Conservation (phyloP, 83 land plant species). For the Picea engelmannii region DNA sequence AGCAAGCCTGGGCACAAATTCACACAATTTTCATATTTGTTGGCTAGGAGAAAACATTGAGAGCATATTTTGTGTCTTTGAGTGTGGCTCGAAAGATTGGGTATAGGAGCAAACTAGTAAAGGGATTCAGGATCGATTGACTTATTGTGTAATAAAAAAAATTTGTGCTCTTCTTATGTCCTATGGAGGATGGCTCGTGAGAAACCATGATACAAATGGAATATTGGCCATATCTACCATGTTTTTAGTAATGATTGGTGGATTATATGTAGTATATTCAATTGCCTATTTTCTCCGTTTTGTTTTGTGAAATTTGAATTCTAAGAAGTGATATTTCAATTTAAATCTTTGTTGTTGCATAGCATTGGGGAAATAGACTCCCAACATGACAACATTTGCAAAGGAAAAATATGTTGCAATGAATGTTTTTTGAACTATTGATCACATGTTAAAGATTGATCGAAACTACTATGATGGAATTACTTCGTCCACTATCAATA, state of each 20-base stretch:
- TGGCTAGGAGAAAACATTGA: slow-evolving; percentile 74
- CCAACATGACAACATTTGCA: slow-evolving; percentile 80
- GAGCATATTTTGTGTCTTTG: slow-evolving; percentile 60
- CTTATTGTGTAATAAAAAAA: slow-evolving; percentile 90
- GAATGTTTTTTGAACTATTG: slow-evolving; percentile 66
- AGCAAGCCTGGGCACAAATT: slow-evolving; percentile 84
- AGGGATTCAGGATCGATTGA: slow-evolving; percentile 89
- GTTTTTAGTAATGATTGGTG: slow-evolving; percentile 93
- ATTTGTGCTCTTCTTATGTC: slow-evolving; percentile 91
- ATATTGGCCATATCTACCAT: slow-evolving; percentile 78
- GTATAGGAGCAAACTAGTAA: slow-evolving; percentile 85
- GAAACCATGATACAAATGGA: slow-evolving; percentile 83
- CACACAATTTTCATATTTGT: slow-evolving; percentile 86
- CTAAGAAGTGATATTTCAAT: background rate
- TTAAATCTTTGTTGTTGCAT: slow-evolving; percentile 24
- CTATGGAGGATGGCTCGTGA: slow-evolving; percentile 91
- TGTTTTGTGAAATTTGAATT: background rate
- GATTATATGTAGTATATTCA: slow-evolving; percentile 65
- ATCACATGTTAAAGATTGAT: slow-evolving; percentile 63
- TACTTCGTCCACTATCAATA: slow-evolving; percentile 59
- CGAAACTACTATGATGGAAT: slow-evolving; percentile 52
- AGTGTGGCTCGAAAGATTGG: slow-evolving; percentile 65
- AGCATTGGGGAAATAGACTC: slow-evolving; percentile 85
- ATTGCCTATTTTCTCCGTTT: background rate
- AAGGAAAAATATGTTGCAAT: slow-evolving; percentile 82